phyloP scores from a whole-genome alignment of 2,329 filamentous ascomycete genomes.

The Fonsecaea erecta region DNA sequence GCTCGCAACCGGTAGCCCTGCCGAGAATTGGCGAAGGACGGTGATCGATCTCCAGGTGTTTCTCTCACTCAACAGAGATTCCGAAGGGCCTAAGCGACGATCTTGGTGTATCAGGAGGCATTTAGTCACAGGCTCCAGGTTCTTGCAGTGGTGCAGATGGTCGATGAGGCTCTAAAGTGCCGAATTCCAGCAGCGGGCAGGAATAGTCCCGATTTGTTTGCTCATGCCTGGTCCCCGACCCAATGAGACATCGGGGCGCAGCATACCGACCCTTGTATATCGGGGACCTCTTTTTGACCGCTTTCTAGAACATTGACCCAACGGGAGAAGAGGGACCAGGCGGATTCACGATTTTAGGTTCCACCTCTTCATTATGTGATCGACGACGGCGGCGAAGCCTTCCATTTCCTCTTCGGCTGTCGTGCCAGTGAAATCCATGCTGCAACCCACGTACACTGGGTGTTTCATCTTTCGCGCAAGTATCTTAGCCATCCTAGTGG shows the following conservation, averaged over 20 bases:
- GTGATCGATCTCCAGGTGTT: conserved; percentile 13
- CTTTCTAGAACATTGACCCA: neutral
- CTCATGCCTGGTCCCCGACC: conserved; percentile 15
- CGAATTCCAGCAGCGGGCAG: conserved; percentile 9
- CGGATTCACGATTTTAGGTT: conserved; percentile 1
- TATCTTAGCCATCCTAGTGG: conserved; percentile 80
- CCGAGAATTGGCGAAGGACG: conserved; percentile 15
- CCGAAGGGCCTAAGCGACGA: conserved; percentile 10
- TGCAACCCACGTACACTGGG: conserved; percentile 90
- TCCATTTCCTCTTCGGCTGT: conserved; percentile 94
- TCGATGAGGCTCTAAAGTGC: conserved; percentile 19
- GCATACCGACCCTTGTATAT: conserved; percentile 15
- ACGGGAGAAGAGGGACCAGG: neutral
- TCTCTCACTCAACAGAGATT: neutral
- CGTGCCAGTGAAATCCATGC: conserved; percentile 78
- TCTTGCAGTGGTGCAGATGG: conserved; percentile 6
- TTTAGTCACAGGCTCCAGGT: conserved; percentile 8
- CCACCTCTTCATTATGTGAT: conserved; percentile 62
- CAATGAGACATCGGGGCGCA: conserved; percentile 4
- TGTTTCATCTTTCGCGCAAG: conserved; percentile 72
- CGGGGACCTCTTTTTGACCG: conserved; percentile 17
- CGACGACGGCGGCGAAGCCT: conserved; percentile 74
- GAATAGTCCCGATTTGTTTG: conserved; percentile 25
- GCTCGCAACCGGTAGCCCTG: conserved; percentile 1
- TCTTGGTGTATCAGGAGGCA: conserved; percentile 2